phyloP scores from a whole-genome alignment of 73 alveolate species.

The Tetrahymena elliotti region DNA sequence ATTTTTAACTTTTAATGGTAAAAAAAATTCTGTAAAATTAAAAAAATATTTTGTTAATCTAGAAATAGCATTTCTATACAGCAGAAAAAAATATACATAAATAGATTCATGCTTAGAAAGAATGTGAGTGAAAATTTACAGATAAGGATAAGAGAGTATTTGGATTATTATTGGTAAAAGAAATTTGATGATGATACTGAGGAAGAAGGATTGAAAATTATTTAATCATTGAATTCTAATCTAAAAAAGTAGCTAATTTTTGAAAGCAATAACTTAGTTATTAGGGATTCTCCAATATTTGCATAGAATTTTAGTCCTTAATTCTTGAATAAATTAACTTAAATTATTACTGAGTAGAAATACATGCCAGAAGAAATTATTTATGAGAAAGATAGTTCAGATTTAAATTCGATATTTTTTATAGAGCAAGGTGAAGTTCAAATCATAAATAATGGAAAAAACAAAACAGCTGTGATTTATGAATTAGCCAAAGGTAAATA shows the following conservation, averaged over 20 bases:
- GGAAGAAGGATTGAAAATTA: not conserved
- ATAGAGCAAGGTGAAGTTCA: not conserved
- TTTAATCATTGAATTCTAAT: not conserved
- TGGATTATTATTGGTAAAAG: not conserved
- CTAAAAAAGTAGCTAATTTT: not conserved
- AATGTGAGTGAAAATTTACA: not conserved
- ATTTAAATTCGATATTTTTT: not conserved
- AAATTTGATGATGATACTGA: not conserved
- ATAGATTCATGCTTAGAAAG: not conserved
- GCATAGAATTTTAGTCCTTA: not conserved
- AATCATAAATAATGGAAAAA: not conserved
- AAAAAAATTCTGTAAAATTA: no score
- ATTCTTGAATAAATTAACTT: not conserved
- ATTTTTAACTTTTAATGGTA: no score
- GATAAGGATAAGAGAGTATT: not conserved
- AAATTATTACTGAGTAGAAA: not conserved
- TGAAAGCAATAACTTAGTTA: not conserved
- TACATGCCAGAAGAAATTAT: not conserved
- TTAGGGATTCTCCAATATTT: not conserved
- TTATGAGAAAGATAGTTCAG: not conserved
- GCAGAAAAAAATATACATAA: not conserved
- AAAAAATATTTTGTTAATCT: no score
- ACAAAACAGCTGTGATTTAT: not conserved
- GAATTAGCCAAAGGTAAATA: not conserved
- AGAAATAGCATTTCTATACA: not conserved